Conservation (phyloP, 345 rosid species). For the Syzygium aqueum region DNA sequence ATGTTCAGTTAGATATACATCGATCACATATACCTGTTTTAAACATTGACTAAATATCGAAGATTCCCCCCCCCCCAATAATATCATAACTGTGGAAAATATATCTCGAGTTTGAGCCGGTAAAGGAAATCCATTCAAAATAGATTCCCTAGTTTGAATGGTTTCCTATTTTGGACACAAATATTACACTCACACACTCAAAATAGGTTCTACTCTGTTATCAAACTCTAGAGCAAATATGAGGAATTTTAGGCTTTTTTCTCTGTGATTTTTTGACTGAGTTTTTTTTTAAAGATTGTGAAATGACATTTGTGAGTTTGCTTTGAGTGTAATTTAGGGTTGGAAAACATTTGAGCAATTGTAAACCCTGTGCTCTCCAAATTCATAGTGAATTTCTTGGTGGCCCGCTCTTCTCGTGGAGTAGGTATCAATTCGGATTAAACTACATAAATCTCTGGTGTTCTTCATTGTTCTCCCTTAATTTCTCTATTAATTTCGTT, state of each 20-base stretch:
- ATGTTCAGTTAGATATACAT: background rate
- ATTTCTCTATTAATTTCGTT: background rate
- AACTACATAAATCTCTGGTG: background rate
- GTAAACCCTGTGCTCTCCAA: background rate
- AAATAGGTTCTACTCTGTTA: background rate
- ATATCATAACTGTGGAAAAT: background rate
- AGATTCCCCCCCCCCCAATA: background rate
- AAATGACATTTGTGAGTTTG: background rate
- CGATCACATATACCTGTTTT: background rate
- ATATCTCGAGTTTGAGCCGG: background rate
- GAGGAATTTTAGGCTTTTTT: background rate
- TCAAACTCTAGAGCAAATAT: background rate
- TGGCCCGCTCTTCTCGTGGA: background rate
- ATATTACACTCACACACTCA: background rate
- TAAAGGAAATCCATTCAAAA: background rate
- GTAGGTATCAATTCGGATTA: background rate
- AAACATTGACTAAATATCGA: background rate
- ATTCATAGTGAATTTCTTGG: background rate
- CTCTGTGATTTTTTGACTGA: background rate
- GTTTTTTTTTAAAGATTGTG: background rate
- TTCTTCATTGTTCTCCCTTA: background rate
- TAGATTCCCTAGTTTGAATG: background rate
- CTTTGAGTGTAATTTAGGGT: background rate
- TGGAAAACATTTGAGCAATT: accelerated
- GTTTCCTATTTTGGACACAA: background rate